These are phyloP conservation scores for Phytophthora pisi DNA, from an alignment of 352 stramenopile genomes.

Conservation along the genomic window DNA sequence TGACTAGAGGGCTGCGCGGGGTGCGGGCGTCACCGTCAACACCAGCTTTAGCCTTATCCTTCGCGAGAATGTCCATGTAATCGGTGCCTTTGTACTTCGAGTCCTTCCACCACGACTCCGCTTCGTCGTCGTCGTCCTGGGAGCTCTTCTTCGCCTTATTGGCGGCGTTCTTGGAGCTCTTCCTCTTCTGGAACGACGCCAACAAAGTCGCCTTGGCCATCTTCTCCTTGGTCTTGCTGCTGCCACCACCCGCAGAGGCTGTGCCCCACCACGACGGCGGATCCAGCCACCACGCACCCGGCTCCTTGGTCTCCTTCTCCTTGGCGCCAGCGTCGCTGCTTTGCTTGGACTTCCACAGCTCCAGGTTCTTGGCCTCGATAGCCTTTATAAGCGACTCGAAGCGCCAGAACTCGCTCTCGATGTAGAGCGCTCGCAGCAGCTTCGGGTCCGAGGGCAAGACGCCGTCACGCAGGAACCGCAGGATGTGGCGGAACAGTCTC, in stretches of 20 bases:
- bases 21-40: conserved; percentile 24
- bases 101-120: conserved; percentile 74
- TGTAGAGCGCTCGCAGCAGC: conserved; percentile 68
- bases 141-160: conserved; percentile 14
- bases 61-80: conserved; percentile 50
- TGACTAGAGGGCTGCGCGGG: conserved; percentile 41
- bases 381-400: conserved; percentile 76
- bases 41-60: conserved; percentile 13
- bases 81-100: conserved; percentile 82
- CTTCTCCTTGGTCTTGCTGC: conserved; percentile 31
- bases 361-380: conserved; percentile 77
- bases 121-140: conserved; percentile 8
- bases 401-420: conserved; percentile 86
- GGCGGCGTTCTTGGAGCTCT: conserved; percentile 10
- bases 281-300: conserved; percentile 67
- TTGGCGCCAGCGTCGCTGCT: conserved; percentile 8
- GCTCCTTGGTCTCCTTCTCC: conserved; percentile 25
- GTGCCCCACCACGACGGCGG: conserved; percentile 70
- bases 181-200: conserved; percentile 33
- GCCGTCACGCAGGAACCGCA: conserved; percentile 83
- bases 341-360: conserved; percentile 57
- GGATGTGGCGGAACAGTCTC: conserved; percentile 78
- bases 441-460: conserved; percentile 71
- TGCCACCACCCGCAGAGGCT: conserved; percentile 1
- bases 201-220: conserved; percentile 21